Conservation (phyloP, 257 asterid species). For the Ilex aquifolium region DNA sequence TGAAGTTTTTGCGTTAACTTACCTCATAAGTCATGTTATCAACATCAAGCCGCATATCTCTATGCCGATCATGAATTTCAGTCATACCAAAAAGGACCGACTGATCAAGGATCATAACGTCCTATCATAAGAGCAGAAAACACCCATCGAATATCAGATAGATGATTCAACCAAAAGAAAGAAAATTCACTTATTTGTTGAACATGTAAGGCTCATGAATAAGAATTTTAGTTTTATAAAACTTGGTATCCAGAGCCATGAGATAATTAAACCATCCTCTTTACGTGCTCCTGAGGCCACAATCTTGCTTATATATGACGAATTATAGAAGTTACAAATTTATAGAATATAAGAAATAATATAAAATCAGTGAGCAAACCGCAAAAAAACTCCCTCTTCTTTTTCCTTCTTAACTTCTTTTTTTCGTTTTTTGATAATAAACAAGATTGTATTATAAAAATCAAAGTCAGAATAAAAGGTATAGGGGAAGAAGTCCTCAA, state of each 20-base stretch:
- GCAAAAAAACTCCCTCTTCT: no score
- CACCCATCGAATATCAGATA: conserved; percentile 2
- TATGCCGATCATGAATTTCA: conserved; percentile 50
- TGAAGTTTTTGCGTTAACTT: conserved; percentile 1
- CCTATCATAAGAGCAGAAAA: conserved; percentile 25
- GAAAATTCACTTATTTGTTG: neutral
- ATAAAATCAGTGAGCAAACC: no score
- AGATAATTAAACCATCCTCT: neutral
- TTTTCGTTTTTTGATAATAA: no score
- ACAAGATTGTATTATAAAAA: no score
- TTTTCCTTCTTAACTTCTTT: no score
- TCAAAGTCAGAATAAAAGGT: no score
- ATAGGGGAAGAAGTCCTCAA: no score
- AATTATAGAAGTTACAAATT: no score
- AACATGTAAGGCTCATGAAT: neutral
- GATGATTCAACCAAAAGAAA: neutral
- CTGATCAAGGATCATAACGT: conserved; percentile 53
- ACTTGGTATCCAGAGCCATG: neutral
- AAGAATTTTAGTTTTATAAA: no score
- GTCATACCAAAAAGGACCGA: conserved; percentile 51
- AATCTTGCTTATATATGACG: no score
- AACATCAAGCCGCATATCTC: conserved; percentile 67
- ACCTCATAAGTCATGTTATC: conserved; percentile 81
- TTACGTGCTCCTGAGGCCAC: neutral
- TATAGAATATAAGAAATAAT: no score